Conservation (phyloP, 2,329 filamentous ascomycete genomes). For the Verticillium klebahnii region DNA sequence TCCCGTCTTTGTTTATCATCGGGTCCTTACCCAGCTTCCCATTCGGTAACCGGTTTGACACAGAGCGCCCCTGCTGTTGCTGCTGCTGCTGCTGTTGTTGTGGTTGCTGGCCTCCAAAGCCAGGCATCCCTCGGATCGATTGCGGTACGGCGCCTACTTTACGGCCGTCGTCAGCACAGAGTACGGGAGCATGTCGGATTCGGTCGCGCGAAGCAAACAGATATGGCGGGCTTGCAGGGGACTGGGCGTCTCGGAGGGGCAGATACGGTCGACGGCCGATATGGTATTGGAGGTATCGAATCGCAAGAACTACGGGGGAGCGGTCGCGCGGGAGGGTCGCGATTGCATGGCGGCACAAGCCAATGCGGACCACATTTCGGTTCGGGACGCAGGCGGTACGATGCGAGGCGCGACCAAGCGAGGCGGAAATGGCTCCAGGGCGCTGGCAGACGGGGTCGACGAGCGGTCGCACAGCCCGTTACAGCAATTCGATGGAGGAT, state of each 20-base stretch:
- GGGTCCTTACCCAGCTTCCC: slow-evolving; percentile 55
- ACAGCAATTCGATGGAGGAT: not conserved
- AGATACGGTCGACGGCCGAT: not conserved
- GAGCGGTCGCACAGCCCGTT: not conserved
- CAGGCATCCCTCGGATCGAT: slow-evolving; percentile 57
- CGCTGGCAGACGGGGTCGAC: not conserved
- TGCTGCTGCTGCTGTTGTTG: slow-evolving; percentile 36
- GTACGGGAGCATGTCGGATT: not conserved
- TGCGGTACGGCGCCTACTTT: slow-evolving; percentile 54
- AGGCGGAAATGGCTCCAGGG: not conserved
- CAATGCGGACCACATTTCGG: not conserved
- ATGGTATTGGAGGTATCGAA: not conserved
- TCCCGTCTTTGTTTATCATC: not conserved
- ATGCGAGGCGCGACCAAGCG: not conserved
- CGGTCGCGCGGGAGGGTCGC: not conserved
- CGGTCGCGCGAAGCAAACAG: not conserved
- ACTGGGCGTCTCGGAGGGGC: not conserved
- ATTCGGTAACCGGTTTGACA: slow-evolving; percentile 57
- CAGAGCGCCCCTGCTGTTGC: slow-evolving; percentile 43
- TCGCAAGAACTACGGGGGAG: not conserved
- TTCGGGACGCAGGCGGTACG: not conserved
- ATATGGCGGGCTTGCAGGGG: not conserved
- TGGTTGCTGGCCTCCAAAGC: slow-evolving; percentile 56
- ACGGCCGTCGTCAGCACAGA: slow-evolving; percentile 25
- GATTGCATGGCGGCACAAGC: not conserved